These are phyloP conservation scores for Didymella pinodella DNA, from an alignment of 2,329 filamentous ascomycete genomes.

Conservation along the genomic window DNA sequence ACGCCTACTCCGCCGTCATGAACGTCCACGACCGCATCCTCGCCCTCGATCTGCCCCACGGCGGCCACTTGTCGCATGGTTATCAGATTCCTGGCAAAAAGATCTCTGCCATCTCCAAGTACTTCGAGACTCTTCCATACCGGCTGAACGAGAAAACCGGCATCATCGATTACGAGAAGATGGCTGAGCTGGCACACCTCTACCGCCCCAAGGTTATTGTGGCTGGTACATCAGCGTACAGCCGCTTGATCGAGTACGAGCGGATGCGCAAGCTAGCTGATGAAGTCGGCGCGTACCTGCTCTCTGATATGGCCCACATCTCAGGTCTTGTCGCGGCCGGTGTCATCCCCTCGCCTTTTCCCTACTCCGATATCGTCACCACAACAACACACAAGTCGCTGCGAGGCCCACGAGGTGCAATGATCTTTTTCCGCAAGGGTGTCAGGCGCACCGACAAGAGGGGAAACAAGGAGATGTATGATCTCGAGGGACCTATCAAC, in stretches of 20 bases:
- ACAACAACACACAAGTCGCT: conserved; percentile 99
- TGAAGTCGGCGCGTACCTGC: conserved; percentile 89
- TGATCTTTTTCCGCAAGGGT: conserved; percentile 99
- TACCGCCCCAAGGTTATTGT: conserved; percentile 97
- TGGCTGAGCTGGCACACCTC: conserved; percentile 87
- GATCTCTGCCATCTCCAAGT: conserved; percentile 96
- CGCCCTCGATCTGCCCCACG: conserved; percentile 95
- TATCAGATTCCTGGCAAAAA: conserved; percentile 87
- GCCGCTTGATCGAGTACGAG: conserved; percentile 94
- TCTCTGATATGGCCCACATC: conserved; percentile 99
- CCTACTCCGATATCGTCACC: conserved; percentile 92
- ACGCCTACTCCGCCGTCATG: conserved; percentile 92
- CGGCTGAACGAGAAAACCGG: conserved; percentile 87
- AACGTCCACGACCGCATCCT: conserved; percentile 94
- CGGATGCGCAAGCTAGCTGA: conserved; percentile 97
- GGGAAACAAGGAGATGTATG: conserved; percentile 90
- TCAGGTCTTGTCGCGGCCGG: conserved; percentile 92
- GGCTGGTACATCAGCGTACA: conserved; percentile 97
- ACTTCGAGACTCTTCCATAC: conserved; percentile 99
- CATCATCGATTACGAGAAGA: conserved; percentile 94
- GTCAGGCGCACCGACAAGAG: conserved; percentile 89
- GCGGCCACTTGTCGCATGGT: conserved; percentile 93
- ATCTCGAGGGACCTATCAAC: conserved; percentile 96
- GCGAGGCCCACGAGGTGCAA: conserved; percentile 94
- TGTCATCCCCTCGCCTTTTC: conserved; percentile 93